Evolutionary conservation across 345 rosid species (phyloP), one percentile per base, ranked within the genome.

Genomic region (Kernera saxatilis): DNA sequence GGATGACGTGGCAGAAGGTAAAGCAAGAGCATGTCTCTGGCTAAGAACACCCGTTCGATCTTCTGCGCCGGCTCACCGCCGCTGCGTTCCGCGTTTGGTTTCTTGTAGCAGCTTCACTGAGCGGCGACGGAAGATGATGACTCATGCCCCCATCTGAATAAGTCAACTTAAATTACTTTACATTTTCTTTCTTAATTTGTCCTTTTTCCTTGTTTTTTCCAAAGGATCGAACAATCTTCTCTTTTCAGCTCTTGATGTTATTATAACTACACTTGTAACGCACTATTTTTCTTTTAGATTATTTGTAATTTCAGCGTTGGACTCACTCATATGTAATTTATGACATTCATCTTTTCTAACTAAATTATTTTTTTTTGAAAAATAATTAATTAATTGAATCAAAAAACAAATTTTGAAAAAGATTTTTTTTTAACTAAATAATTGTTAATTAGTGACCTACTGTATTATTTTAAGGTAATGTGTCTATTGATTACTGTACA

Each of bases 71-170:
- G 18, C 30, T 15, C 86, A 75, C 6, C 73, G 90, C 41, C 23
- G 78, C 39, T 93, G 98, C 85, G 87, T 93, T 39, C 89, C 89
- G 2, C 89, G 92, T 71, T 82, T 88, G 73, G 69, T 81, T 35
- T 75, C 91, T 9, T 77, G 84, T 70, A 63, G 67, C 40, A 77
- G 82, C 73, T 86, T 85, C 37, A 75, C 72, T 21, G 91, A 86
- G 27, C 83, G 96, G 80, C 63, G 73, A 67, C 87, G 83, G 81
- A 86, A 82, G 84, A 86, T 81, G 87, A 76, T 73, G 84, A 78
- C 57, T 70, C 78, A 79, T 45, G 76, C 73, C 15, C 67, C 78
- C 23, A 62, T 2, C 14, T 36, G 5, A 29, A 15, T 35, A 10
- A n/a, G n/a, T n/a, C n/a, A n/a, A n/a, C n/a, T n/a, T 32, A 55